Conservation (phyloP, 179 eudicot species). For the Carnegiea gigantea region DNA sequence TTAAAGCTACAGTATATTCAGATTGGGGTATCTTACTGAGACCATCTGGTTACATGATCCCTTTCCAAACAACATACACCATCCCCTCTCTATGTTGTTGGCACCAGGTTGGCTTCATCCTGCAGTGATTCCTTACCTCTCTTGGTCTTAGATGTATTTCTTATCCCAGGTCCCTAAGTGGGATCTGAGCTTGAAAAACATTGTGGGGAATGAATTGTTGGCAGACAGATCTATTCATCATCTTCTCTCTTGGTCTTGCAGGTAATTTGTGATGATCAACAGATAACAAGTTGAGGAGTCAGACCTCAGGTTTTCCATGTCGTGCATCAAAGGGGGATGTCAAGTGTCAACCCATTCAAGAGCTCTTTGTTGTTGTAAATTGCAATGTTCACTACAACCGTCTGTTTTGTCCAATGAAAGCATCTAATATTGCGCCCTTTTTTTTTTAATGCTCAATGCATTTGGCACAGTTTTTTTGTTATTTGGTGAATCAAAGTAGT, state of each 20-base stretch:
- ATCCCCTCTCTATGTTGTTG: background rate
- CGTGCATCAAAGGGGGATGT: slow-evolving; percentile 6
- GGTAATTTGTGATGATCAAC: slow-evolving; percentile 10
- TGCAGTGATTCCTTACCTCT: background rate
- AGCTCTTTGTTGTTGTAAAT: slow-evolving; percentile 18
- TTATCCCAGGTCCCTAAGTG: background rate
- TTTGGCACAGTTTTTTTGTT: background rate
- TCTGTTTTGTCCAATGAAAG: background rate
- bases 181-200: background rate
- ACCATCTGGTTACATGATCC: background rate
- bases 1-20: too few relatives aligned
- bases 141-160: background rate
- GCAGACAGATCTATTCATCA: background rate
- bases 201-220: background rate
- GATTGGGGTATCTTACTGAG: too few relatives aligned
- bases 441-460: background rate
- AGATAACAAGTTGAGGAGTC: too few relatives aligned
- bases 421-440: background rate
- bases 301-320: background rate
- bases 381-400: background rate
- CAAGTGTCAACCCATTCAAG: slow-evolving; percentile 5
- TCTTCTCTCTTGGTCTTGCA: slow-evolving; percentile 3
- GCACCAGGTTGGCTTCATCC: background rate
- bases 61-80: background rate
- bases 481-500: background rate